Percentiles rank a stretch among this genome's conserved stretches.
phyloP scores from a whole-genome alignment of 2,329 filamentous ascomycete species.

The Hysterium pulicare region DNA sequence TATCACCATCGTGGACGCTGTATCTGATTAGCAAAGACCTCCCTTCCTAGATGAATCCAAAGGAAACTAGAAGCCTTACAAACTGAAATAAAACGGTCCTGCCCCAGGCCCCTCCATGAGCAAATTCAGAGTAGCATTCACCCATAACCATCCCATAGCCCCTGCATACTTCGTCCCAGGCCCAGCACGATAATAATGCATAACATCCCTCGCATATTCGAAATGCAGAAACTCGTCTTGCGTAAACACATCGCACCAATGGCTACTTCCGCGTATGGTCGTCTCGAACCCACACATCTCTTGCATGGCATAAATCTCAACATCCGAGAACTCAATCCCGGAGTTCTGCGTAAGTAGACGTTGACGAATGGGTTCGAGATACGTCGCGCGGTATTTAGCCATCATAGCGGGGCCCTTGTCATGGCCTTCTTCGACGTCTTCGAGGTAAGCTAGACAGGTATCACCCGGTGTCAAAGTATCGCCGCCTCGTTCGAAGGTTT shows the following conservation, averaged over 20 bases:
- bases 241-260: constrained; percentile 57
- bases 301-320: constrained; percentile 58
- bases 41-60: not conserved
- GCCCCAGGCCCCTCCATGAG: constrained; percentile 43
- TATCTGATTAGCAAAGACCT: not conserved
- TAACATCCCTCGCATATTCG: constrained; percentile 57
- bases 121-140: constrained; percentile 54
- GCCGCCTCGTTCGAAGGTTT: constrained; percentile 48
- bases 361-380: constrained; percentile 45
- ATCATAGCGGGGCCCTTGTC: constrained; percentile 50
- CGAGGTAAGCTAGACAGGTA: constrained; percentile 41
- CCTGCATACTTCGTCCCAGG: constrained; percentile 54
- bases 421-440: constrained; percentile 44
- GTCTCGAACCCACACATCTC: constrained; percentile 61
- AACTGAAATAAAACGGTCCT: constrained; percentile 55
- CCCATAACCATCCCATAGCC: constrained; percentile 56
- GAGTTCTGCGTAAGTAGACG: constrained; percentile 45
- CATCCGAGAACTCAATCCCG: constrained; percentile 41
- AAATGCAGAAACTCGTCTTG: constrained; percentile 53
- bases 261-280: constrained; percentile 50
- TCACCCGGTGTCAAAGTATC: constrained; percentile 57
- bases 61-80: constrained; percentile 38
- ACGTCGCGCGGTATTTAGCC: constrained; percentile 45
- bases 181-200: constrained; percentile 58
- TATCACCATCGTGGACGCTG: constrained; percentile 57